Base-by-base conservation (phyloP, 2,329 filamentous ascomycete species). In the Fusarium anthophilum region DNA sequence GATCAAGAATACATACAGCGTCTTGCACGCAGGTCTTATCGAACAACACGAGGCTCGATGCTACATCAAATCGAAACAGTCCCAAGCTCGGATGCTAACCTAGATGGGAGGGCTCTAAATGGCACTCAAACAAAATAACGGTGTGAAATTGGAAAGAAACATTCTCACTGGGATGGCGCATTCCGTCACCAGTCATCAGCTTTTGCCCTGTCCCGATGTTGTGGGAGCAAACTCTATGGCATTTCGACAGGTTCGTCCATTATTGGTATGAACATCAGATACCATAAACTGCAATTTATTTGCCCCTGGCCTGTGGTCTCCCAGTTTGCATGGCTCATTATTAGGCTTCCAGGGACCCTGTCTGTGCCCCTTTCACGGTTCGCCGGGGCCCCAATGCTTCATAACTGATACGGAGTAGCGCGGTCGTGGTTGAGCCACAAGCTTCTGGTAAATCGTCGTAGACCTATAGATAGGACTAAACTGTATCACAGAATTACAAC, bases 291-390 rank as follows among this genome's bases (percentile, higher is more conserved):
- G 68, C 60, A 75, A 74, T 74, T 75, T 53, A 50, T 28, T 56
- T 37, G 22, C 48, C 63, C 66, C 67, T 68, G 66, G 28, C 43
- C 47, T 56, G 48, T 53, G 45, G 50, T 28, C 38, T 35, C 39
- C 32, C 28, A 53, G 30, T 51, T 50, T 70, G 64, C 71, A 65
- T 50, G 54, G 72, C 51, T 68, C 72, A 44, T 69, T 43, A 57
- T 53, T 45, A 41, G 62, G 45, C 63, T 63, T 62, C 48, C 24
- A 54, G 53, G 56, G 28, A 41, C 35, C 66, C 61, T 61, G 72
- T 65, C 61, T 51, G 63, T 72, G 60, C 72, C 68, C 61, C 71
- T 74, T 72, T 74, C 65, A 39, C 70, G 50, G 50, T 54, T 57
- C 57, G 24, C 51, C 35, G 20, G 35, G 38, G 45, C 45, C 53